These are phyloP conservation scores for Podosphaera aphanis DNA, from an alignment of 2,329 filamentous ascomycete species.

Conservation along the genomic window DNA sequence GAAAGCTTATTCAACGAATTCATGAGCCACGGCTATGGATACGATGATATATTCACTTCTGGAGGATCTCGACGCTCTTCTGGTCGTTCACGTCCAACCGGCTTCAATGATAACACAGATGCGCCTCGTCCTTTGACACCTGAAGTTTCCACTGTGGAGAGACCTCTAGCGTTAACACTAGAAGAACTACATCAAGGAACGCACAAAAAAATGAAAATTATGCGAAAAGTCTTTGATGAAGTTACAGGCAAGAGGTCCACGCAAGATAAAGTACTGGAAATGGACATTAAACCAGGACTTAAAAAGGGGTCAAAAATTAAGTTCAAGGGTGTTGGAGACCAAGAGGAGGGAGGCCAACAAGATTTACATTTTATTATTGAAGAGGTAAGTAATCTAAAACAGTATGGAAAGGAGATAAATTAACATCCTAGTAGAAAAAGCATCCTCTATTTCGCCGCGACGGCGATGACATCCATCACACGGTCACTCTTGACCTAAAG, in stretches of 20 bases:
- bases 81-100: constrained; percentile 21
- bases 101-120: constrained; percentile 20
- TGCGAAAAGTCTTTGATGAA: constrained; percentile 78
- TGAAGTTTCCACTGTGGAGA: constrained; percentile 79
- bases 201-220: constrained; percentile 96
- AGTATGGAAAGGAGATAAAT: constrained; percentile 7
- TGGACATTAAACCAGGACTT: constrained; percentile 83
- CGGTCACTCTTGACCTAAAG: constrained; percentile 64
- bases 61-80: constrained; percentile 21
- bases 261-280: constrained; percentile 76
- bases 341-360: constrained; percentile 86
- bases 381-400: constrained; percentile 42
- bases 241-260: constrained; percentile 59
- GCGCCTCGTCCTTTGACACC: constrained; percentile 29
- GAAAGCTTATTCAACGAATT: constrained; percentile 74
- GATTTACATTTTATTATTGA: constrained; percentile 87
- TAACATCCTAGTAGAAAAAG: constrained; percentile 43
- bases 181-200: constrained; percentile 75
- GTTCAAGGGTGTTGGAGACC: constrained; percentile 91
- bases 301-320: constrained; percentile 98
- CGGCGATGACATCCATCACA: constrained; percentile 65
- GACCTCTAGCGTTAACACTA: constrained; percentile 53
- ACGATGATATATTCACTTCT: constrained; percentile 28
- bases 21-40: constrained; percentile 30
- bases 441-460: constrained; percentile 69